Base-by-base conservation (phyloP, 805 yeast species). In the Candida mattraensis region DNA sequence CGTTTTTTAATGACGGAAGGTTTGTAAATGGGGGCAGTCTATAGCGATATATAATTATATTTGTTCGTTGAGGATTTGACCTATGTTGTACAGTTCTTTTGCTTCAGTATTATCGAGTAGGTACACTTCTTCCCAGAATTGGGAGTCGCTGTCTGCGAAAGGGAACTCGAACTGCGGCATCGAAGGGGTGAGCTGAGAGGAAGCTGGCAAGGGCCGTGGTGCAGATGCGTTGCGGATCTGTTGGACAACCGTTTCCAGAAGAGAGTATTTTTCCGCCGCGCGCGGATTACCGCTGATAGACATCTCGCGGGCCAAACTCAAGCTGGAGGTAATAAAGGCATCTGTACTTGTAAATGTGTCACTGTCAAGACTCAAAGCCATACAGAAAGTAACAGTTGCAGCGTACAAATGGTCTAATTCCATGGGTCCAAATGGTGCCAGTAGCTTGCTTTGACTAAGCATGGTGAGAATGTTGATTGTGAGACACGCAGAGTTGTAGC, bases 101-200 rank as follows among this genome's bases (percentile, higher is more conserved):
- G 25, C 11, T 9, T 32, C 37, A 33, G 14, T 25, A 18, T 33
- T 28, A 8, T 28, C 37, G 12, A 25, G 21, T 15, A 33, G 12
- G 16, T 33, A 33, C 5, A 25, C 37, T 10, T 33, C 37, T 19
- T 33, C 37, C 37, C 37, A 33, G 24, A 33, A 33, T 16, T 33
- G 24, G 17, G 24, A 15, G 5, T 33, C 37, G 7, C 17, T 10
- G 8, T 31, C 35, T 5, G 35, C 22, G 14, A 24, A 16, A 12
- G n/a, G n/a, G n/a, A 31, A 12, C n/a, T 33, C 37, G 13, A 30
- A 19, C 7, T 20, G 25, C 25, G 25, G 14, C 13, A 12, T 23
- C 25, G n/a, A n/a, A n/a, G n/a, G n/a, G n/a, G n/a, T n/a, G n/a
- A 26, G n/a, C 17, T 18, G 22, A 12, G 11, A 25, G 5, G 8